Evolutionary conservation across 2,329 filamentous ascomycete species (phyloP).

Genomic region (Claviceps monticola): DNA sequence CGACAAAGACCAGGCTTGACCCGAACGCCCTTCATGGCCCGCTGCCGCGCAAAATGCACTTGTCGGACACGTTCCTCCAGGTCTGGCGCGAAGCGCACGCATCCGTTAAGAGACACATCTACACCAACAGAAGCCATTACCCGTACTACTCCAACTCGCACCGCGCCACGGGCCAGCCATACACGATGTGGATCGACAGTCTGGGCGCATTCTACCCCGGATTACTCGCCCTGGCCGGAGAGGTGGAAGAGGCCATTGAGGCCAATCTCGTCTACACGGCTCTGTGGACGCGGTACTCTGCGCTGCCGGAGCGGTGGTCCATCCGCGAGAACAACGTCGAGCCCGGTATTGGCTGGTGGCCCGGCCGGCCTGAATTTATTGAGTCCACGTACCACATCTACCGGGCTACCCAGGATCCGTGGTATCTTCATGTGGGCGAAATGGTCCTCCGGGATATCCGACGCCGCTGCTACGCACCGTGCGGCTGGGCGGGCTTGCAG

Average conservation of each 20-base stretch:
- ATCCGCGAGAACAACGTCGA: conserved; percentile 73
- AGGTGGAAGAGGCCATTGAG: conserved; percentile 81
- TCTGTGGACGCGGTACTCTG: conserved; percentile 89
- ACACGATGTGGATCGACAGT: conserved; percentile 92
- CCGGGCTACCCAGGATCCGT: conserved; percentile 81
- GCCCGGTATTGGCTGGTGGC: conserved; percentile 84
- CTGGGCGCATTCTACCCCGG: conserved; percentile 92
- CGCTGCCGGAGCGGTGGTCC: conserved; percentile 88
- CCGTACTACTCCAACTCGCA: conserved; percentile 91
- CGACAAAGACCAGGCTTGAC: conserved; percentile 37
- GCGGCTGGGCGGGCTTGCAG: conserved; percentile 85
- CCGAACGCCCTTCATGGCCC: conserved; percentile 49
- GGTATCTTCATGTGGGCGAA: conserved; percentile 91
- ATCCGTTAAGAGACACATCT: conserved; percentile 83
- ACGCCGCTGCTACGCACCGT: conserved; percentile 75
- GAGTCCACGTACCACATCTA: conserved; percentile 97
- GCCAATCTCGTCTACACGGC: conserved; percentile 85
- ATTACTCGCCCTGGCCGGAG: conserved; percentile 69
- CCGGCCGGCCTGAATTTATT: conserved; percentile 87
- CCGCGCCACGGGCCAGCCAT: conserved; percentile 71
- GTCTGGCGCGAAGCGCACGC: conserved; percentile 78
- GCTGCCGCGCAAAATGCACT: conserved; percentile 50
- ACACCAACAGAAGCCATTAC: conserved; percentile 61
- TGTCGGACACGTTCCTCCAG: conserved; percentile 62
- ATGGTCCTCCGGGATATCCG: conserved; percentile 88